Percentiles rank a stretch among this genome's conserved stretches.
These are phyloP conservation scores for Tylopilus felleus DNA, from an alignment of 768 basidiomycete species.

Conservation along the genomic window DNA sequence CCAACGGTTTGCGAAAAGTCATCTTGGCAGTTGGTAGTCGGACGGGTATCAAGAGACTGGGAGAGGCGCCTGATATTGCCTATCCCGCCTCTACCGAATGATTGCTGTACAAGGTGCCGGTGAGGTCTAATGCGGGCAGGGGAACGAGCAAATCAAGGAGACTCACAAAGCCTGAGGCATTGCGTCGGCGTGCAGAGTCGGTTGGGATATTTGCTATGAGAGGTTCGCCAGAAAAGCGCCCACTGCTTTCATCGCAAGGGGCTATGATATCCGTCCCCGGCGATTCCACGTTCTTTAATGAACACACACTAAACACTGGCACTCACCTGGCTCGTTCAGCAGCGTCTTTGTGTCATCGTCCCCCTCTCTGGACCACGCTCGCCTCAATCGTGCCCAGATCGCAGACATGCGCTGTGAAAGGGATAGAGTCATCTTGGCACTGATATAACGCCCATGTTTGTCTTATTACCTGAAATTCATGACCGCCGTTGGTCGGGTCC, in stretches of 20 bases:
- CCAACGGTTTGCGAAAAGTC: constrained; percentile 52
- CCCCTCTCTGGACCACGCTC: constrained; percentile 1
- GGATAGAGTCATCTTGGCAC: neutral
- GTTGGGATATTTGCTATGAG: constrained; percentile 13
- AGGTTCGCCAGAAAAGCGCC: neutral
- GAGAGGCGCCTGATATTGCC: constrained; percentile 61
- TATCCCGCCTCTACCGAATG: constrained; percentile 63
- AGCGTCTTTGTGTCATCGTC: constrained; percentile 4
- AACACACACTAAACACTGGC: neutral
- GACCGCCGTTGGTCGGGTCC: neutral
- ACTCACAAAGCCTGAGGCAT: constrained; percentile 44
- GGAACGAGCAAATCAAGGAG: neutral
- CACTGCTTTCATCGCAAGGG: neutral
- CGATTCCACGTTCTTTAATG: neutral
- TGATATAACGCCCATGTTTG: neutral
- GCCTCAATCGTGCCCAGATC: constrained; percentile 13
- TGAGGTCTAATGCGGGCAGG: neutral
- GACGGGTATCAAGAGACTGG: constrained; percentile 40
- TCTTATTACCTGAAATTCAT: neutral
- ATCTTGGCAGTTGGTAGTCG: constrained; percentile 41
- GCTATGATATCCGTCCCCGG: neutral
- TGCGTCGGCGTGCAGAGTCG: constrained; percentile 37
- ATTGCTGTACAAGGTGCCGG: constrained; percentile 33
- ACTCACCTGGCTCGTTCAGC: constrained; percentile 12
- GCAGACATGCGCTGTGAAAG: constrained; percentile 15